Evolutionary conservation across 345 rosid genomes (phyloP), one percentile per base, ranked within the genome.

Genomic region (Salix brachista): DNA sequence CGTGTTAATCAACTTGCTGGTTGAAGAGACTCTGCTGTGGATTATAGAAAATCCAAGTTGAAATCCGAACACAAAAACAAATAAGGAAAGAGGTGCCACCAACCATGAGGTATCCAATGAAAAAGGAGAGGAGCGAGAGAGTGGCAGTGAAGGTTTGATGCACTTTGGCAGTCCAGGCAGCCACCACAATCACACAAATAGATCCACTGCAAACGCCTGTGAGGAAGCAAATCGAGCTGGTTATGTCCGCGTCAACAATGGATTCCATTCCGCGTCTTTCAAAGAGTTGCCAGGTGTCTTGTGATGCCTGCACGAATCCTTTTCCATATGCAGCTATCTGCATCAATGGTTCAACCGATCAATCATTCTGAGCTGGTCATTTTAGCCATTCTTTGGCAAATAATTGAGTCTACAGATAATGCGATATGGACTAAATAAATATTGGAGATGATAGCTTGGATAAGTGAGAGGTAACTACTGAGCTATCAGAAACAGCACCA

Each of bases 311-410:
- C 83, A 94, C 99, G 75, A 96, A 96, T 23, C 92, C 92, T 83
- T 96, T 96, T 62, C 99, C 98, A 65, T 91, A 94, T 6, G 97
- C 93, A 67, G 97, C 97, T 85, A 92, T 85, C 99, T 96, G 87
- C 71, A 74, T 17, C 28, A 66, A 21, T 12, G 28, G 6, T 44
- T 60, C 34, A 3, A 25, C 19, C 12, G 72, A 58, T 28, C 11
- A 19, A 74, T 65, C n/a, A 10, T 9, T 37, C 66, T 37, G 65
- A 36, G 69, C 19, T 58, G 14, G 37, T 32, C n/a, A 50, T 18
- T 32, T 32, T 2, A 18, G 18, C 4, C 14, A 2, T 16, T 41
- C 46, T 41, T 12, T 23, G 26, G 48, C 65, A 23, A 48, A 17
- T 7, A 64, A 30, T 16, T 50, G 65, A 26, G 65, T 34, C 65